Percentiles rank a stretch among this genome's conserved stretches.
These are phyloP conservation scores for Musa balbisiana DNA, from an alignment of 202 grass and related monocot genomes.

Conservation along the genomic window DNA sequence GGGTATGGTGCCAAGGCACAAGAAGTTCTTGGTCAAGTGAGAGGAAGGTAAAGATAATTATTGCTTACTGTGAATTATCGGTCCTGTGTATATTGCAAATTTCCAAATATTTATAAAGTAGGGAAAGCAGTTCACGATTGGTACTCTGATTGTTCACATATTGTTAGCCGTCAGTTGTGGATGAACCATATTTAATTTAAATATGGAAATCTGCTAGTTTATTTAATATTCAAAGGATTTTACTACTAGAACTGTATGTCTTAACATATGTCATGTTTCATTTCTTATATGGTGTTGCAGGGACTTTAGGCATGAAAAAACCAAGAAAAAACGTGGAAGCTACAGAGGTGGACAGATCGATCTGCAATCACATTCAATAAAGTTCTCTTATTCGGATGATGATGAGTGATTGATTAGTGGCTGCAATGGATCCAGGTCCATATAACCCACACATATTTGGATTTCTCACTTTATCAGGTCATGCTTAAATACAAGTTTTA, in stretches of 20 bases:
- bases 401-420: constrained; percentile 29
- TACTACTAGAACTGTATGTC: neutral
- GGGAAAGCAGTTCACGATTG: neutral
- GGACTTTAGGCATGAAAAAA: constrained; percentile 95
- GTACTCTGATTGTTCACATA: neutral
- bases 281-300: constrained; percentile 26
- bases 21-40: constrained; percentile 91
- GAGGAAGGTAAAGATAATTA: constrained; percentile 51
- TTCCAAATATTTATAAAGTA: too few relatives aligned
- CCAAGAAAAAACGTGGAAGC: constrained; percentile 85
- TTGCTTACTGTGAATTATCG: too few relatives aligned
- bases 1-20: constrained; percentile 93
- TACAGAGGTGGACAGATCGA: constrained; percentile 83
- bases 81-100: too few relatives aligned
- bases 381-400: constrained; percentile 58
- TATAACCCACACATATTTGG: constrained; percentile 2
- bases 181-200: neutral
- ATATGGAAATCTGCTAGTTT: neutral
- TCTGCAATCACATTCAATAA: constrained; percentile 70
- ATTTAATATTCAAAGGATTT: neutral
- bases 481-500: neutral
- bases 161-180: neutral
- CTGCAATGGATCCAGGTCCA: neutral
- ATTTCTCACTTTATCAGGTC: constrained; percentile 4
- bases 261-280: constrained; percentile 10